Evolutionary conservation across 1,284 basidiomycete genomes (phyloP).

Genomic region (Lignosus rhinocerotis): DNA sequence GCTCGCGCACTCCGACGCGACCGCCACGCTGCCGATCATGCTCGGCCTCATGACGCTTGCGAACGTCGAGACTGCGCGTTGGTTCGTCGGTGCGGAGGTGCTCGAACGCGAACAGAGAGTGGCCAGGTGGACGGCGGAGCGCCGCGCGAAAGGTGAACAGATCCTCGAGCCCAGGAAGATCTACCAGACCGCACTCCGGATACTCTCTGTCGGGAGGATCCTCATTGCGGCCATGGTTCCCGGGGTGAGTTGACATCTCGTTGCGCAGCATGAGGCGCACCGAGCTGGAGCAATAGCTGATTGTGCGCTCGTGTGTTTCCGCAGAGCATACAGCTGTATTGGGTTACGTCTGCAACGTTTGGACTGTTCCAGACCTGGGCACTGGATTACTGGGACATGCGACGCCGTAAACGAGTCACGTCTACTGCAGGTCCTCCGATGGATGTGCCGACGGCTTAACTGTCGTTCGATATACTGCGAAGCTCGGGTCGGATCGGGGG

Average conservation of each 20-base stretch:
- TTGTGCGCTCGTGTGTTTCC: not conserved
- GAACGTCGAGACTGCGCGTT: slow-evolving; percentile 75
- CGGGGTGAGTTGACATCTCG: slow-evolving; percentile 52
- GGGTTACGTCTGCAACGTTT: slow-evolving; percentile 81
- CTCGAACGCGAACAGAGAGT: slow-evolving; percentile 50
- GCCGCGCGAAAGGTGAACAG: slow-evolving; percentile 38
- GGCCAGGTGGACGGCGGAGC: slow-evolving; percentile 43
- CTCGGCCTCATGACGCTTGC: slow-evolving; percentile 75
- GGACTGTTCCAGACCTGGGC: slow-evolving; percentile 78
- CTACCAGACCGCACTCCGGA: slow-evolving; percentile 61
- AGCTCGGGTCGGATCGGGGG: not conserved
- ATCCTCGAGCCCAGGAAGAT: slow-evolving; percentile 53
- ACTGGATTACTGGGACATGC: slow-evolving; percentile 65
- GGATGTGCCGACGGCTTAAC: slow-evolving; percentile 11
- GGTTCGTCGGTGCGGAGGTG: slow-evolving; percentile 62
- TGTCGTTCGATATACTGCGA: not conserved
- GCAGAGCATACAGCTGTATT: slow-evolving; percentile 80
- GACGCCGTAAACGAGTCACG: slow-evolving; percentile 37
- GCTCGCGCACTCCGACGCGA: slow-evolving; percentile 70
- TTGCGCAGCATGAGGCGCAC: not conserved
- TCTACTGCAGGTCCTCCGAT: slow-evolving; percentile 3
- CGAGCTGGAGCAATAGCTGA: not conserved
- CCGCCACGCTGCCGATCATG: slow-evolving; percentile 66
- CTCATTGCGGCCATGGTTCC: slow-evolving; percentile 77
- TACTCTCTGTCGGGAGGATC: slow-evolving; percentile 71